Evolutionary conservation across 106 monocot species (phyloP).

Genomic region (Apostasia shenzhenica): DNA sequence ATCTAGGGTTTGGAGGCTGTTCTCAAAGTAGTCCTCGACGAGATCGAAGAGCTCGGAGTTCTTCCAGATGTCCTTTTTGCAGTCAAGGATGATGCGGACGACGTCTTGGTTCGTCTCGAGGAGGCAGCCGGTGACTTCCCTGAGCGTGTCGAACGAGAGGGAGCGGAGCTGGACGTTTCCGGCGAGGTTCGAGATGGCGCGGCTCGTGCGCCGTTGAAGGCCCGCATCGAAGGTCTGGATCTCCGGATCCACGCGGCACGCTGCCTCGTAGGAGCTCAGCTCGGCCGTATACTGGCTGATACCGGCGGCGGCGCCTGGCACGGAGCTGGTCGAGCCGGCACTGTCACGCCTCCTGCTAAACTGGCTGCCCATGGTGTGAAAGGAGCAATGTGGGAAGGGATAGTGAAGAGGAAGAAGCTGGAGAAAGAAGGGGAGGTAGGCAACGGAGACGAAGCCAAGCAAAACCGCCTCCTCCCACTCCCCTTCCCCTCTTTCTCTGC

Average conservation of each 20-base stretch:
- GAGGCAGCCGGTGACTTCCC: constrained; percentile 78
- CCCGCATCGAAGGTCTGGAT: constrained; percentile 58
- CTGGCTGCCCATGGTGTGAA: constrained; percentile 32
- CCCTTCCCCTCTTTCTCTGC: constrained; percentile 18
- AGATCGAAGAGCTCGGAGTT: constrained; percentile 75
- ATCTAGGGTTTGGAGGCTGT: constrained; percentile 76
- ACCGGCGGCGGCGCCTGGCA: constrained; percentile 5
- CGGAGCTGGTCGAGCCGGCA: constrained; percentile 1
- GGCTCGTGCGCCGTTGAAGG: constrained; percentile 76
- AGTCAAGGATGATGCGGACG: constrained; percentile 77
- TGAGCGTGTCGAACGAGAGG: constrained; percentile 70
- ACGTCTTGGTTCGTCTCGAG: constrained; percentile 96
- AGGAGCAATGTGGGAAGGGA: constrained; percentile 10
- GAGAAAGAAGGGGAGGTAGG: constrained; percentile 10
- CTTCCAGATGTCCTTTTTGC: constrained; percentile 95
- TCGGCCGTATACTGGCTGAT: constrained; percentile 17
- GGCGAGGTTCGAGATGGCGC: constrained; percentile 66
- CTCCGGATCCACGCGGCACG: constrained; percentile 71
- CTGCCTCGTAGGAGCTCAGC: constrained; percentile 72
- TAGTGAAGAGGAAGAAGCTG: constrained; percentile 3
- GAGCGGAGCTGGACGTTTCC: constrained; percentile 57
- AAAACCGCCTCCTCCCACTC: constrained; percentile 10
- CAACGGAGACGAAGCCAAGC: constrained; percentile 23
- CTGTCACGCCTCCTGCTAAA: constrained; percentile 33
- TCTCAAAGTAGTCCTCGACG: constrained; percentile 89